These are phyloP conservation scores for Verbascum thapsus DNA, from an alignment of 257 asterid species.

Conservation along the genomic window DNA sequence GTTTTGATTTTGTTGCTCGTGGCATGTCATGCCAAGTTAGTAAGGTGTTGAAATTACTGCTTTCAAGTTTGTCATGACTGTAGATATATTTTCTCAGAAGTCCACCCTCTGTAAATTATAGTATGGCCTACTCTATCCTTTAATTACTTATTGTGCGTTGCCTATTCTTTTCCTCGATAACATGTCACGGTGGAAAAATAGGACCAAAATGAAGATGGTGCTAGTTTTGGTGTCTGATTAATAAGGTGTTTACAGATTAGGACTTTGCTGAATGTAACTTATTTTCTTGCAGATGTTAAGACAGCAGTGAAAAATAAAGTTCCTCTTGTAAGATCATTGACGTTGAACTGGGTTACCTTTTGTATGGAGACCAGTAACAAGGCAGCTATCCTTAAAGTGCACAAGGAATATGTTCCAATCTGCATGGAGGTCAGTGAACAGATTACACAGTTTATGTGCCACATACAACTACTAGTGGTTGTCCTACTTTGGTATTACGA, in stretches of 20 bases:
- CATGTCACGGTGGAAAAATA: constrained; percentile 7
- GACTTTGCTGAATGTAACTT: constrained; percentile 20
- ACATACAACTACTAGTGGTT: background rate
- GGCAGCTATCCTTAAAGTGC: constrained; percentile 82
- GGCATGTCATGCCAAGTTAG: background rate
- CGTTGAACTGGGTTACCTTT: constrained; percentile 92
- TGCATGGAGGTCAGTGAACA: constrained; percentile 93
- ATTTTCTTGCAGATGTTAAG: constrained; percentile 79
- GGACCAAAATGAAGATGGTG: background rate
- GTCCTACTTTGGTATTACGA: too few species aligned
- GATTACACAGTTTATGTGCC: constrained; percentile 22
- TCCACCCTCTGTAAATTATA: constrained; percentile 5
- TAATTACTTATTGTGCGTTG: background rate
- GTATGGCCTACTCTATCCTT: background rate
- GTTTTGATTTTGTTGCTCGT: background rate
- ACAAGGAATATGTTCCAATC: constrained; percentile 94
- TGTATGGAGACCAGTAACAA: constrained; percentile 95
- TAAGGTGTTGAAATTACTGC: constrained; percentile 11
- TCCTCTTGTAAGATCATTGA: constrained; percentile 92
- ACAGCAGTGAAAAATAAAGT: constrained; percentile 91
- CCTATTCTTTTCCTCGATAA: background rate
- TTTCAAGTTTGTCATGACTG: constrained; percentile 21
- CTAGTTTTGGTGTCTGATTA: constrained; percentile 19
- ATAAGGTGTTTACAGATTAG: constrained; percentile 1
- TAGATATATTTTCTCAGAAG: background rate